Evolutionary conservation across 2,329 filamentous ascomycete species (phyloP), one percentile per base, ranked within the genome.

Genomic region (Pezicula carpinea): DNA sequence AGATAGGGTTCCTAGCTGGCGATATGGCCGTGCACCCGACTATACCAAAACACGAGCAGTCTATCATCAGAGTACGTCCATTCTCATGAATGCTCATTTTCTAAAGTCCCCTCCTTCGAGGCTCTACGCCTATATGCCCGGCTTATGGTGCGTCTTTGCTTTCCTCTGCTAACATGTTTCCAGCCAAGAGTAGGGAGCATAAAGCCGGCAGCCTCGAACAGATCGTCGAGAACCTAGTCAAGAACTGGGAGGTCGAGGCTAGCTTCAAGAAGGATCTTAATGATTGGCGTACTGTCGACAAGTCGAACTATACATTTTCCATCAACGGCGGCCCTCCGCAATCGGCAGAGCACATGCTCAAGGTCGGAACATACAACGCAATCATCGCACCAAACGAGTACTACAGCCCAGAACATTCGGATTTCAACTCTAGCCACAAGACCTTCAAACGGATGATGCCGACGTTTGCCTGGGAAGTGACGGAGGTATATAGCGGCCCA

Each of bases 391-490:
- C 80, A 10, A 83, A 81, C 59, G 73, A 80, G 60, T 85, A 76
- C 68, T 86, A 86, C 64, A 77, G 76, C 53, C 79, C 82, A 0
- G 70, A 70, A 42, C 72, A 79, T 49, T 80, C 74, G 3, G 79
- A 82, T 62, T 85, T 86, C 56, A 72, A 74, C 1, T 72, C 70
- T 3, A 83, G 78, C 59, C 82, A 87, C 69, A 85, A 85, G 70
- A 80, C 79, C 0, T 86, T 87, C 64, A 85, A 85, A 68, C 70
- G 80, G 44, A 85, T 85, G 81, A 86, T 87, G 82, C 82, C 82
- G 0, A 80, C 75, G 0, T 86, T 87, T 63, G 82, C 82, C 0
- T 87, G 82, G 81, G 83, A 86, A 65, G 81, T 86, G 1, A 61
- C 83, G 14, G 82, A 85, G 61, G 80, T 86, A 2, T 85, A 83